These are phyloP conservation scores for Lignosus rhinocerotis DNA, from an alignment of 1,284 basidiomycete species.

Conservation along the genomic window DNA sequence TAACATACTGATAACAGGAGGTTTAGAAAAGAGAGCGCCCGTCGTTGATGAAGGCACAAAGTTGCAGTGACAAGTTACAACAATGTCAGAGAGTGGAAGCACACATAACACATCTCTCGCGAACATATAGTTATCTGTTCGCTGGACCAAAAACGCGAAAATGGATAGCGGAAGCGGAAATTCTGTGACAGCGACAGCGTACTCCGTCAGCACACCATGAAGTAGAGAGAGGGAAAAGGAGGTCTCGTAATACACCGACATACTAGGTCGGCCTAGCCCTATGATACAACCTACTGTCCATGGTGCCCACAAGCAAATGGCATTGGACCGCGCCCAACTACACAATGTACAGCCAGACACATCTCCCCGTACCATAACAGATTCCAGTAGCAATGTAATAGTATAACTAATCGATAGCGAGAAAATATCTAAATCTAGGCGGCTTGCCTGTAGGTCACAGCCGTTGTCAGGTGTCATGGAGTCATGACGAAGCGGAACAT, in stretches of 20 bases:
- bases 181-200: neutral
- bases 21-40: no score
- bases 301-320: constrained; percentile 17
- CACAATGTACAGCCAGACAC: constrained; percentile 21
- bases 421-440: constrained; percentile 22
- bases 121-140: neutral
- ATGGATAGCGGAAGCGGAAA: neutral
- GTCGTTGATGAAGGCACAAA: no score
- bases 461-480: neutral
- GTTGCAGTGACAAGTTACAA: no score
- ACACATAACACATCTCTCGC: neutral
- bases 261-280: constrained; percentile 7
- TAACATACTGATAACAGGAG: no score
- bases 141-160: neutral
- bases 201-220: neutral
- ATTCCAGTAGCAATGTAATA: constrained; percentile 15
- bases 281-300: constrained; percentile 18
- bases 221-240: neutral
- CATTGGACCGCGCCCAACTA: constrained; percentile 23
- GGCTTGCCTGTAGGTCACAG: constrained; percentile 20
- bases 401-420: constrained; percentile 17
- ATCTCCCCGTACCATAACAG: constrained; percentile 7
- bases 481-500: neutral
- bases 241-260: constrained; percentile 12
- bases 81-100: no score